Percentiles rank a stretch among this genome's conserved stretches.
Evolutionary conservation across 306 rosid genomes (phyloP).

Genomic region (Malus sieversii): DNA sequence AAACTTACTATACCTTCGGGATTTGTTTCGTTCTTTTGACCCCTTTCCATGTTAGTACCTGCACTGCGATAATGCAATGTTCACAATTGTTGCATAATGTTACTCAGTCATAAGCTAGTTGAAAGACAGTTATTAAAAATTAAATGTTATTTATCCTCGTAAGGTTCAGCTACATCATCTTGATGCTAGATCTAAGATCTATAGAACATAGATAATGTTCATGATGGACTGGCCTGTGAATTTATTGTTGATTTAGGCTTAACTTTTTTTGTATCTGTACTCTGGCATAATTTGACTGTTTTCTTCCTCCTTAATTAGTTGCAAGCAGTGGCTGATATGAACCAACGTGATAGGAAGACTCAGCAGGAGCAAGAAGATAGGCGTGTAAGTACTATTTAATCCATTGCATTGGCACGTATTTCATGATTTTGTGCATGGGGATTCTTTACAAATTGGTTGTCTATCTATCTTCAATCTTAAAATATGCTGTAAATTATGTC

Average conservation of each 20-base stretch:
- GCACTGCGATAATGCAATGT: neutral
- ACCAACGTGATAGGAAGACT: conserved; percentile 64
- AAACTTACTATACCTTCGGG: neutral
- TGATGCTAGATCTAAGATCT: neutral
- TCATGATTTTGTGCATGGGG: neutral
- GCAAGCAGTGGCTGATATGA: conserved; percentile 86
- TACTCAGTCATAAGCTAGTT: neutral
- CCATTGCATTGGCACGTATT: conserved; percentile 4
- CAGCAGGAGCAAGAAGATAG: conserved; percentile 89
- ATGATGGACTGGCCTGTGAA: neutral
- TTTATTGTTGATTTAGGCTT: conserved; percentile 5
- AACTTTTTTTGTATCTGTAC: neutral
- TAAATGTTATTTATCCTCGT: neutral
- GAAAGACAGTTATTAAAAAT: neutral
- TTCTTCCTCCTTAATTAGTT: conserved; percentile 40
- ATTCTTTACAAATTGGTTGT: neutral
- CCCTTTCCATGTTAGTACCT: neutral
- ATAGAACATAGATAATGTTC: conserved; percentile 1
- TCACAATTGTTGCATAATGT: neutral
- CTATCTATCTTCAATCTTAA: neutral
- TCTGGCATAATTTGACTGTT: conserved; percentile 7
- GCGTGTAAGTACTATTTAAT: conserved; percentile 56
- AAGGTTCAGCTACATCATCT: conserved; percentile 1
- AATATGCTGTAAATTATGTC: neutral
- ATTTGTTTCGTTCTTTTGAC: neutral